A percentile compares a stretch with the other conserved stretches of the same genome.
Conservation (phyloP, 2,329 filamentous ascomycete genomes). For the Chalaropsis thielavioides region DNA sequence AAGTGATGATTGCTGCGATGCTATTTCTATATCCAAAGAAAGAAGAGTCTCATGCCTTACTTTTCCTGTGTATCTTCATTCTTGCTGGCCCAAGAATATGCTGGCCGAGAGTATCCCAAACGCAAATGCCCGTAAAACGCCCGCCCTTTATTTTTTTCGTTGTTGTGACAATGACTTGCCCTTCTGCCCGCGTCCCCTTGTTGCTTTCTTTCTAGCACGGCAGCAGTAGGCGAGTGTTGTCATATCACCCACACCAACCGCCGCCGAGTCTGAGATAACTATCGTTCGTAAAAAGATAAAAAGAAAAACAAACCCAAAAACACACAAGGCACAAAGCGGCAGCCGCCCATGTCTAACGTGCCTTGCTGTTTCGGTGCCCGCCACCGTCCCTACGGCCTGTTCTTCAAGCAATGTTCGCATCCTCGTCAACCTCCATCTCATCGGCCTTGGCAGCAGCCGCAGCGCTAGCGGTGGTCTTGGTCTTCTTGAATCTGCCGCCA, state of each 20-base stretch:
- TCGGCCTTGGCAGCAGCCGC: background rate
- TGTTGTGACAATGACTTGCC: background rate
- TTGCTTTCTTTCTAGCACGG: background rate
- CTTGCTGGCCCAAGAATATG: background rate
- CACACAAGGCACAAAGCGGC: too few relatives aligned
- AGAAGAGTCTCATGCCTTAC: background rate
- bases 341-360: too few relatives aligned
- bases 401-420: background rate
- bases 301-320: background rate
- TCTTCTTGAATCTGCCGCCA: constrained; percentile 3
- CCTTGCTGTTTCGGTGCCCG: background rate
- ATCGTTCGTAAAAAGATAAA: background rate
- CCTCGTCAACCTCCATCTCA: constrained; percentile 5
- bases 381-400: background rate
- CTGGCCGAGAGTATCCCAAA: background rate
- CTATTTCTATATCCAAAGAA: background rate
- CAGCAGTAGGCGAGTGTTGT: background rate
- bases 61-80: background rate
- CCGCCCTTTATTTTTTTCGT: background rate
- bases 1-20: background rate
- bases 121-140: background rate
- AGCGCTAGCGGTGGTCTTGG: background rate
- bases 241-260: background rate
- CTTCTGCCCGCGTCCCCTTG: background rate
- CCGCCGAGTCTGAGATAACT: background rate